Evolutionary conservation across 768 basidiomycete genomes (phyloP).

Genomic region (Lactarius akahatsu): DNA sequence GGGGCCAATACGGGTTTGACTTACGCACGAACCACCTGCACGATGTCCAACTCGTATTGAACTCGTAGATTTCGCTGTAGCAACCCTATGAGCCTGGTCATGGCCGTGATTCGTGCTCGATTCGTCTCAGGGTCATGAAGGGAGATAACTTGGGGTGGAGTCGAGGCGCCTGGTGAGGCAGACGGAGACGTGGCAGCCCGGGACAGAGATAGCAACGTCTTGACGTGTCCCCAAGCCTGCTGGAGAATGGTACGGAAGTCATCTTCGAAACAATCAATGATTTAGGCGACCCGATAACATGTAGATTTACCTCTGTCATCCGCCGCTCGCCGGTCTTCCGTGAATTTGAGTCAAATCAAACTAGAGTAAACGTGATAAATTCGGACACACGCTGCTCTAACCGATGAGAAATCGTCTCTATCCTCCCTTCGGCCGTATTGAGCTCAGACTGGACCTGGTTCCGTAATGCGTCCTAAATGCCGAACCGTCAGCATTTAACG

Average conservation of each 20-base stretch:
- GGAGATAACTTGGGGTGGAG: conserved; percentile 41
- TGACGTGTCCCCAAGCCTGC: conserved; percentile 59
- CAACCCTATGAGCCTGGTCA: conserved; percentile 62
- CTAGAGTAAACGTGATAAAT: background rate
- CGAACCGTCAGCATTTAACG: background rate
- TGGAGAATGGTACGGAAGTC: conserved; percentile 73
- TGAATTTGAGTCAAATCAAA: background rate
- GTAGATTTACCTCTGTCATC: conserved; percentile 28
- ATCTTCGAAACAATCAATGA: conserved; percentile 40
- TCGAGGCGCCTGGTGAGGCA: conserved; percentile 37
- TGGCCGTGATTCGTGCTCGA: conserved; percentile 57
- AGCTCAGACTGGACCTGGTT: conserved; percentile 29
- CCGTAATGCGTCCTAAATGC: conserved; percentile 21
- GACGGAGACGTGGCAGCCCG: conserved; percentile 39
- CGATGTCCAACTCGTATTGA: conserved; percentile 67
- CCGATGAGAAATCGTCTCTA: conserved; percentile 26
- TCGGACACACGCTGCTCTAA: conserved; percentile 24
- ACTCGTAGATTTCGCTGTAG: conserved; percentile 73
- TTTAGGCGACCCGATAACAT: background rate
- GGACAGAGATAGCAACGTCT: conserved; percentile 50
- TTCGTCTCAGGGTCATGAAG: conserved; percentile 42
- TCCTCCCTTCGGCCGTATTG: conserved; percentile 23
- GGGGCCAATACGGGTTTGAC: conserved; percentile 35
- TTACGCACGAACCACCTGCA: conserved; percentile 74
- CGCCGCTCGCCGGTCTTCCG: conserved; percentile 24